phyloP scores from a whole-genome alignment of 2,329 filamentous ascomycete genomes.

The Xylaria sp. region DNA sequence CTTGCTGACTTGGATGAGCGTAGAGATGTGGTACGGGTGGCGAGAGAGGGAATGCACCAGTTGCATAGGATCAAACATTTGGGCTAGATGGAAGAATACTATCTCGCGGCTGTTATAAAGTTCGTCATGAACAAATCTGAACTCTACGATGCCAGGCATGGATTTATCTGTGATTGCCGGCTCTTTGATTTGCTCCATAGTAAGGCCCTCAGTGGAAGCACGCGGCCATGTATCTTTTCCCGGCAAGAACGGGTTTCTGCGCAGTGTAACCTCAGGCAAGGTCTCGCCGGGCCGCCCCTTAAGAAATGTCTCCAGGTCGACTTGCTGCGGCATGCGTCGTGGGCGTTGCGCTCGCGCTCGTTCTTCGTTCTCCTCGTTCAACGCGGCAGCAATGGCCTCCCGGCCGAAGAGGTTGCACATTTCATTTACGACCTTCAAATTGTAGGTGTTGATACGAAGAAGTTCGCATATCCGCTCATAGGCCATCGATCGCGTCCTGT shows the following conservation, averaged over 20 bases:
- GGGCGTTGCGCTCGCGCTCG: constrained; percentile 52
- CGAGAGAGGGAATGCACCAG: constrained; percentile 79
- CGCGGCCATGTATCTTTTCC: constrained; percentile 89
- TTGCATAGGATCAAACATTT: constrained; percentile 83
- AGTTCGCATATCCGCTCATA: constrained; percentile 56
- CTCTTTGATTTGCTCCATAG: constrained; percentile 73
- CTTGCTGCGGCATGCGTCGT: constrained; percentile 57
- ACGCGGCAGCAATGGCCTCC: constrained; percentile 66
- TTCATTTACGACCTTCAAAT: constrained; percentile 88
- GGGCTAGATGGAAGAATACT: constrained; percentile 82
- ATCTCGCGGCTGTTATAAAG: constrained; percentile 79
- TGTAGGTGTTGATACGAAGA: constrained; percentile 68
- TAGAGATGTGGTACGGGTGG: constrained; percentile 91
- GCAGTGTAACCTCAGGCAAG: constrained; percentile 76
- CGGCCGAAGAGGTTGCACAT: constrained; percentile 76
- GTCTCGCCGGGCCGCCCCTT: constrained; percentile 68
- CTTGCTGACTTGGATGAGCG: constrained; percentile 91
- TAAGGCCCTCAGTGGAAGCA: constrained; percentile 81
- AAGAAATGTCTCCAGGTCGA: constrained; percentile 68
- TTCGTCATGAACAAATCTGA: constrained; percentile 79
- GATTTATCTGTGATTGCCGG: constrained; percentile 44
- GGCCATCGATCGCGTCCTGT: constrained; percentile 33
- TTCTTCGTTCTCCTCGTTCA: constrained; percentile 61
- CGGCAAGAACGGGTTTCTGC: constrained; percentile 85
- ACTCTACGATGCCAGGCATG: constrained; percentile 71